Evolutionary conservation across 495 filamentous ascomycete genomes (phyloP).

Genomic region (Jackrogersella minutella): DNA sequence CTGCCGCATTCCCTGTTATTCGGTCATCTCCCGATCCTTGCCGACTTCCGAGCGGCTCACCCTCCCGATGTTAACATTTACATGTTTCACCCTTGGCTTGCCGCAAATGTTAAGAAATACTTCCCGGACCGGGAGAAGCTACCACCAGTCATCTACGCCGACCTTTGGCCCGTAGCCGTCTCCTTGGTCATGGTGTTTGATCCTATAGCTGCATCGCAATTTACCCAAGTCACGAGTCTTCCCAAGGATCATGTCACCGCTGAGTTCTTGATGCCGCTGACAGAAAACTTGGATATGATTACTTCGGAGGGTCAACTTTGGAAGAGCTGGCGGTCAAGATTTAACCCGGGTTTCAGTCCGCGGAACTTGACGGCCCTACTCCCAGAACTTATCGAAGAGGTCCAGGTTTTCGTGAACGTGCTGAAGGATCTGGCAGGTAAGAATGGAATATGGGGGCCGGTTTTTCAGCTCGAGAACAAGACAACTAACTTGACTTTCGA

Average conservation of each 20-base stretch:
- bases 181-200: slow-evolving; percentile 47
- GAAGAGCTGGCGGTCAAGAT: slow-evolving; percentile 49
- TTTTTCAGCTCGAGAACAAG: slow-evolving; percentile 46
- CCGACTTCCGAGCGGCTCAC: slow-evolving; percentile 29
- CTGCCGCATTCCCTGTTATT: slow-evolving; percentile 41
- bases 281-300: slow-evolving; percentile 42
- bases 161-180: slow-evolving; percentile 53
- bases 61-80: slow-evolving; percentile 43
- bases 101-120: slow-evolving; percentile 36
- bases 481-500: slow-evolving; percentile 50
- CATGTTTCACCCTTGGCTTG: slow-evolving; percentile 36
- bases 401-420: slow-evolving; percentile 41
- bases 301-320: slow-evolving; percentile 48
- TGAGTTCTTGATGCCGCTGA: slow-evolving; percentile 43
- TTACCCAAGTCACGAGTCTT: slow-evolving; percentile 34
- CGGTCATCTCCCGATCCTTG: slow-evolving; percentile 40
- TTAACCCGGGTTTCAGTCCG: slow-evolving; percentile 52
- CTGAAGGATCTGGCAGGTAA: slow-evolving; percentile 42
- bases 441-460: slow-evolving; percentile 40
- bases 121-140: slow-evolving; percentile 41
- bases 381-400: slow-evolving; percentile 51
- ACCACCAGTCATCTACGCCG: slow-evolving; percentile 52
- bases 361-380: slow-evolving; percentile 49
- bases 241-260: slow-evolving; percentile 15
- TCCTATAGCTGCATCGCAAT: slow-evolving; percentile 48